A percentile compares a stretch with the other conserved stretches of the same genome.
Conservation (phyloP, 2,329 filamentous ascomycete species). For the Botrytis medusae region DNA sequence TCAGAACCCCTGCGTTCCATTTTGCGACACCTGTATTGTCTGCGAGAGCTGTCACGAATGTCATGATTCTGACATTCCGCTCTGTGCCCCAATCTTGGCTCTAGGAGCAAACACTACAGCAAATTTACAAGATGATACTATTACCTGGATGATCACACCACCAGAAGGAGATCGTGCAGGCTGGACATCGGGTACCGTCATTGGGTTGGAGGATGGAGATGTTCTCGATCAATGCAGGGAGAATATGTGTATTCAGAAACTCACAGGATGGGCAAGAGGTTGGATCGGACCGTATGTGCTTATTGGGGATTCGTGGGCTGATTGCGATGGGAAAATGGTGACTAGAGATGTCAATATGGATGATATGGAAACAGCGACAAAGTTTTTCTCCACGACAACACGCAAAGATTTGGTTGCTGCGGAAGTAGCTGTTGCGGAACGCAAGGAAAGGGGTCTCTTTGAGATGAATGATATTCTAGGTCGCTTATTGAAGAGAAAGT, state of each 20-base stretch:
- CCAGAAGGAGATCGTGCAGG: neutral
- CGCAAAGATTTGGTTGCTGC: neutral
- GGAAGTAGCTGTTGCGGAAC: neutral
- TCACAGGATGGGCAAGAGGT: neutral
- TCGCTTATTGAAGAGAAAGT: neutral
- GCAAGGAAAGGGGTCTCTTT: neutral
- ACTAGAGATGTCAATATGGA: neutral
- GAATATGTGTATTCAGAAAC: neutral
- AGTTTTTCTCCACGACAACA: neutral
- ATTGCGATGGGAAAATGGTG: neutral
- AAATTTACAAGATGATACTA: neutral
- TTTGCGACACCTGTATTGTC: neutral
- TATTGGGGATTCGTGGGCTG: neutral
- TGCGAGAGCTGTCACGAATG: neutral
- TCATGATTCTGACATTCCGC: neutral
- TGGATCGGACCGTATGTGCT: neutral
- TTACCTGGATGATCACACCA: neutral
- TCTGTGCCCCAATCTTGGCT: neutral
- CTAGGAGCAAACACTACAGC: neutral
- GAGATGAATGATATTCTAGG: neutral
- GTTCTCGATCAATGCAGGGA: too few relatives aligned
- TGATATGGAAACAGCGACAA: conserved; percentile 1
- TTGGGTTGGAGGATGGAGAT: neutral
- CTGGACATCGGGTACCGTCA: neutral
- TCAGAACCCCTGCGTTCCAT: neutral